Conservation (phyloP, 305 asterid species). For the Fraxinus greggii region DNA sequence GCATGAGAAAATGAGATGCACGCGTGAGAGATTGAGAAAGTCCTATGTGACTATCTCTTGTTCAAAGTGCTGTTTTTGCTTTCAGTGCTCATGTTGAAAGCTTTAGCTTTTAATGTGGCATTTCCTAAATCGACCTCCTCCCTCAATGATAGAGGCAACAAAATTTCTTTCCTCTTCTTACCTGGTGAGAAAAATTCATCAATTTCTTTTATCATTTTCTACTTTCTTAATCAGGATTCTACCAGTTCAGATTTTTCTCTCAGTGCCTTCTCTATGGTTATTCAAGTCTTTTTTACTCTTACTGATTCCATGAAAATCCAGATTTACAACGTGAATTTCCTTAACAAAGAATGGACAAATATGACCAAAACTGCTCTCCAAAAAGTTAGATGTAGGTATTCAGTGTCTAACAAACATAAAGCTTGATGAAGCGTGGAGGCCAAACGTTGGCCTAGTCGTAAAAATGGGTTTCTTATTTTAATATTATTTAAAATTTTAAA, state of each 20-base stretch:
- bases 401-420: too few species aligned
- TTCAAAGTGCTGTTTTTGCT: not conserved
- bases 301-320: not conserved
- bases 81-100: not conserved
- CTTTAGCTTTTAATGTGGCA: not conserved
- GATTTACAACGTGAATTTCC: not conserved
- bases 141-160: not conserved
- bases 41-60: not conserved
- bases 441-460: too few species aligned
- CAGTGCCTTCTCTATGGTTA: not conserved
- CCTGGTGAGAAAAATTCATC: not conserved
- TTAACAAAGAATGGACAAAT: not conserved
- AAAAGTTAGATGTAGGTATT: not conserved
- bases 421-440: too few species aligned
- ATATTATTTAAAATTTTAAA: too few species aligned
- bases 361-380: not conserved
- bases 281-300: not conserved
- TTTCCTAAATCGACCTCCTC: not conserved
- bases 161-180: conserved; percentile 4
- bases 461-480: too few species aligned
- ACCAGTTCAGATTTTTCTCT: not conserved
- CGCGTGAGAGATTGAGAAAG: not conserved
- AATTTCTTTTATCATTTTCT: not conserved
- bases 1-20: not conserved
- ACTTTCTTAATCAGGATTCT: not conserved